Base-by-base conservation (phyloP, 2,329 filamentous ascomycete genomes). In the Torrubiellomyces zombiae region DNA sequence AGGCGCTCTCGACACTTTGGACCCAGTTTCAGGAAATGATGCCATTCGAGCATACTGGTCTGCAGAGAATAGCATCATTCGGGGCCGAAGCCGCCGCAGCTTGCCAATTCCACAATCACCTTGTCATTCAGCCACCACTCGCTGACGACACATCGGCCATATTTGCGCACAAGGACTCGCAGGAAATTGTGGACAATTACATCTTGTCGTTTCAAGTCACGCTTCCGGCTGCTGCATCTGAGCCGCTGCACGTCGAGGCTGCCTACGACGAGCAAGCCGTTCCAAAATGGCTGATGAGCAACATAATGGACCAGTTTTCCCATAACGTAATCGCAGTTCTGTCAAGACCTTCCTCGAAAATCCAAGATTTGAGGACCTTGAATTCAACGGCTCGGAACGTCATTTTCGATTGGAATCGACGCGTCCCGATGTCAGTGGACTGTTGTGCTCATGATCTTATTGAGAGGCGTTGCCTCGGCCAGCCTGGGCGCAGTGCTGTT, bases 1-100 rank as follows among this genome's bases (percentile, higher is more conserved):
- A 57, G 14, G 62, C 55, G 28, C 40, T 69, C 11, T 39, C 55
- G 12, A 35, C 38, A 1, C 16, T 36, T 0, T 32, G 38, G n/a
- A 9, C 14, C 6, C n/a, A 16, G n/a, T 9, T 16, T 14, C 15
- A 16, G n/a, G 30, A 25, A 5, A 29, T 32, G 26, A 26, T 28
- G 3, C 17, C 17, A 8, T 25, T 14, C 20, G 23, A 25, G 12
- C 27, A 32, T 13, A 21, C 18, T 3, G 31, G 31, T 18, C 26
- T 33, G 7, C 28, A 27, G 15, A 28, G 30, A 9, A 38, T 42
- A 28, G 23, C 15, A 31, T 7, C 29, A 21, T 25, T 18, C 21
- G 9, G 28, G 12, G 11, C 23, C 14, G 36, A 29, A 28, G 32
- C 8, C 24, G 6, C 21, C 23, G n/a, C 16, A 21, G 15, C 30